Percentiles rank a stretch among this genome's conserved stretches.
These are phyloP conservation scores for Fusarium torreyae DNA, from an alignment of 2,329 filamentous ascomycete genomes.

Conservation along the genomic window DNA sequence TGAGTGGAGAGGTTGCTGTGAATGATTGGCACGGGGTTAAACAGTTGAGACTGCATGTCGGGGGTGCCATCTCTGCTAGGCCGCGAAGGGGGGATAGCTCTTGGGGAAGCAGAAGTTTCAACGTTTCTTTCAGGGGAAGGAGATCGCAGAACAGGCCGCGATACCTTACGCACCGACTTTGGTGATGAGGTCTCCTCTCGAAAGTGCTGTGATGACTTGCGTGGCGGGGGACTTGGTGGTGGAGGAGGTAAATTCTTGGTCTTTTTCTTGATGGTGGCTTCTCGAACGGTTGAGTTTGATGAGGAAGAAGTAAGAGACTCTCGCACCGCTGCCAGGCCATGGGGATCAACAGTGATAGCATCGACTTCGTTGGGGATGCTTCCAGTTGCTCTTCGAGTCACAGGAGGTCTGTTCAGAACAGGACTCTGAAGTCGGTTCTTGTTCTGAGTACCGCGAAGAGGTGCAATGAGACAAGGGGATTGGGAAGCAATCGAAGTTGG, in stretches of 20 bases:
- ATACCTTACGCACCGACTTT: constrained; percentile 55
- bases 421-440: constrained; percentile 70
- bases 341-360: constrained; percentile 62
- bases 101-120: constrained; percentile 50
- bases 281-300: constrained; percentile 77
- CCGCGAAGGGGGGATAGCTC: constrained; percentile 66
- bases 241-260: constrained; percentile 62
- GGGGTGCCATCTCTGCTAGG: constrained; percentile 79
- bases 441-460: constrained; percentile 61
- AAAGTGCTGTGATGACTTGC: constrained; percentile 73
- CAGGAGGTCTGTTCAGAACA: constrained; percentile 69
- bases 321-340: constrained; percentile 75
- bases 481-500: constrained; percentile 84
- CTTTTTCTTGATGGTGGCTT: constrained; percentile 62
- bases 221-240: constrained; percentile 73
- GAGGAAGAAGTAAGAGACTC: constrained; percentile 82
- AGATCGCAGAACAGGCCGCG: constrained; percentile 51
- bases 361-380: constrained; percentile 69
- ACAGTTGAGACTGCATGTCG: constrained; percentile 71
- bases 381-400: constrained; percentile 71
- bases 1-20: constrained; percentile 73
- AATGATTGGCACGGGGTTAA: constrained; percentile 68
- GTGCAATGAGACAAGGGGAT: constrained; percentile 74
- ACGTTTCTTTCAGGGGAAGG: constrained; percentile 54
- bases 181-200: constrained; percentile 58